Conservation (phyloP, 768 basidiomycete genomes). For the Piloderma croceum region DNA sequence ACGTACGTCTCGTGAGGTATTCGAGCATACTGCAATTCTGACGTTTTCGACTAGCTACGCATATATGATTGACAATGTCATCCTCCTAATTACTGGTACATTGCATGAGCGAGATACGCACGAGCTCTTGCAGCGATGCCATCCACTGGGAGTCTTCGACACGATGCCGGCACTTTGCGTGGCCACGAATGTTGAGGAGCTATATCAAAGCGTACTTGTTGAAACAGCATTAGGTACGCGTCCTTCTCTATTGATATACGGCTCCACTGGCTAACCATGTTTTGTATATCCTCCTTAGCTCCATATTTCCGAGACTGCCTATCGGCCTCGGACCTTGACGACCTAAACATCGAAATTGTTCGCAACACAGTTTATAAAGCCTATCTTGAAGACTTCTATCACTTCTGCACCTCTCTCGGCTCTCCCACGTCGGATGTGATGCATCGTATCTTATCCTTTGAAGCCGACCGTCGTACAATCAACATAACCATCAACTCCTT, state of each 20-base stretch:
- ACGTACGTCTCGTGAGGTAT: slow-evolving; percentile 55
- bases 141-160: slow-evolving; percentile 94
- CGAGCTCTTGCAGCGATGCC: slow-evolving; percentile 92
- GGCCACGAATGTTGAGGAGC: slow-evolving; percentile 96
- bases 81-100: slow-evolving; percentile 94
- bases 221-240: slow-evolving; percentile 87
- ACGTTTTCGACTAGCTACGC: slow-evolving; percentile 60
- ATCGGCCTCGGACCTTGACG: slow-evolving; percentile 92
- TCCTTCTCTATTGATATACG: slow-evolving; percentile 4
- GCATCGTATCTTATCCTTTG: slow-evolving; percentile 88
- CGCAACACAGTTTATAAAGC: slow-evolving; percentile 98
- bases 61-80: slow-evolving; percentile 99
- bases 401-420: slow-evolving; percentile 73
- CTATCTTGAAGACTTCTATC: slow-evolving; percentile 95
- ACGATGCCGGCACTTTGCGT: slow-evolving; percentile 99
- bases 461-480: slow-evolving; percentile 93
- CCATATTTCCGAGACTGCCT: slow-evolving; percentile 97
- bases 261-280: slow-evolving; percentile 15
- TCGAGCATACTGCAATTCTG: background rate
- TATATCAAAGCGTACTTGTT: slow-evolving; percentile 93
- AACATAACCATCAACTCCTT: slow-evolving; percentile 99
- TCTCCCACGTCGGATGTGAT: slow-evolving; percentile 88
- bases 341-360: slow-evolving; percentile 99
- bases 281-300: slow-evolving; percentile 36
- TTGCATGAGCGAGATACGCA: slow-evolving; percentile 96